Base-by-base conservation (phyloP, 2,329 filamentous ascomycete genomes). In the Alternaria conjuncta region DNA sequence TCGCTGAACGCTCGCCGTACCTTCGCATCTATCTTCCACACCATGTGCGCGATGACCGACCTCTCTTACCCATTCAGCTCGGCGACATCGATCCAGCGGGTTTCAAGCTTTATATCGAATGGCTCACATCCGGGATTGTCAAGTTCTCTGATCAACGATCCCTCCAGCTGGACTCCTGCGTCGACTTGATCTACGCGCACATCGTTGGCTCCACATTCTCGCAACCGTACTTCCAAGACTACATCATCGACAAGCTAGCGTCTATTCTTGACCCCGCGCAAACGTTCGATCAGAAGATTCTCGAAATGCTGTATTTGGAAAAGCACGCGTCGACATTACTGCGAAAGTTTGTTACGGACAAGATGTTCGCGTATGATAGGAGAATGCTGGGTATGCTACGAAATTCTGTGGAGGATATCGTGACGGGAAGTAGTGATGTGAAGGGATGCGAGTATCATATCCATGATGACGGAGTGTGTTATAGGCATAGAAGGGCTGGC, bases 101-200 rank as follows among this genome's bases (percentile, higher is more conserved):
- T 3, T 68, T 73, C 21, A 61, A 23, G 30, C 32, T 71, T 0
- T 73, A 71, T 47, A 50, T 65, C 3, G 55, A 57, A 11, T 71
- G 63, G 60, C 61, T 73, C 2, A 20, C 41, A 6, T 57, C 28
- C 3, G 60, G 49, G 3, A n/a, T 44, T 3, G 23, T 62, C 6
- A 44, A 50, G 0, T 54, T 43, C 6, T 36, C 50, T 1, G n/a
- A 7, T 11, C 25, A 30, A 4, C 5, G 15, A 5, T 18, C 28
- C 0, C 45, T 68, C 2, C 41, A 49, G 0, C 43, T 71, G 18
- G 4, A 49, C 12, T 61, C 69, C 5, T 67, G 65, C 6, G 47
- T 69, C 10, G 66, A 66, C 21, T 41, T 71, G 1, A 60, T 73
- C 2, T 67, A 67, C 25, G 69, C 71, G 3, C 71, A 73, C 18